Base-by-base conservation (phyloP, 2,329 filamentous ascomycete species). In the Calonectria fujianensis region DNA sequence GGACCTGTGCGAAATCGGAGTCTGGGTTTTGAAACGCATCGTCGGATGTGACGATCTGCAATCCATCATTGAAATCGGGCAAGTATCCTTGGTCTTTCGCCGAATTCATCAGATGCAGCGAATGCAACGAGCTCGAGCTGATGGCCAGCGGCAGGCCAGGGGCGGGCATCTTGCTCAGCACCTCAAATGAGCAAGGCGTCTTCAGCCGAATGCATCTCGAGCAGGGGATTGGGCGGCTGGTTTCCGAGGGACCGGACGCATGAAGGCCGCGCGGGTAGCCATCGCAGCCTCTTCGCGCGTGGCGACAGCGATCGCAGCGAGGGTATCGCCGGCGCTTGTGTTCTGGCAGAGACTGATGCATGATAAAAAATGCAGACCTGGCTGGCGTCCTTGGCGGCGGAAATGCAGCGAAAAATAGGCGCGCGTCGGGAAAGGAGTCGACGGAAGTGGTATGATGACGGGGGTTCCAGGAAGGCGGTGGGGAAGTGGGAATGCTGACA, bases 281-380 rank as follows among this genome's bases (percentile, higher is more conserved):
- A 20, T 63, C 57, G 57, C 57, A 63, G n/a, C 35, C 57, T 4
- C 57, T 24, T 9, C 57, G 57, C 14, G 57, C 57, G 11, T 63
- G 57, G 13, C 57, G 57, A n/a, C 57, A 63, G 35, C 57, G 57
- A 24, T 63, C 37, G 57, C 57, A 63, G 7, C 57, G 57, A 11
- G 57, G 24, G 14, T 63, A 63, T 41, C 57, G 35, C 6, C 57
- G 57, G 57, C 35, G 57, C 27, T 63, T 63, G 24, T 39, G 57
- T 29, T 63, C 57, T 41, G 57, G n/a, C 39, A 63, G 13, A 41
- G 20, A 18, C 20, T 41, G 24, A 29, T 63, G 7, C 57, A 63
- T 63, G 35, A 29, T 31, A 6, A 20, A 20, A 20, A 4, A 16
- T 27, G 57, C 20, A 16, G 8, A 57, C 31, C 9, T 35, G 29